Conservation (phyloP, 2,329 filamentous ascomycete species). For the Talaromyces funiculosus region DNA sequence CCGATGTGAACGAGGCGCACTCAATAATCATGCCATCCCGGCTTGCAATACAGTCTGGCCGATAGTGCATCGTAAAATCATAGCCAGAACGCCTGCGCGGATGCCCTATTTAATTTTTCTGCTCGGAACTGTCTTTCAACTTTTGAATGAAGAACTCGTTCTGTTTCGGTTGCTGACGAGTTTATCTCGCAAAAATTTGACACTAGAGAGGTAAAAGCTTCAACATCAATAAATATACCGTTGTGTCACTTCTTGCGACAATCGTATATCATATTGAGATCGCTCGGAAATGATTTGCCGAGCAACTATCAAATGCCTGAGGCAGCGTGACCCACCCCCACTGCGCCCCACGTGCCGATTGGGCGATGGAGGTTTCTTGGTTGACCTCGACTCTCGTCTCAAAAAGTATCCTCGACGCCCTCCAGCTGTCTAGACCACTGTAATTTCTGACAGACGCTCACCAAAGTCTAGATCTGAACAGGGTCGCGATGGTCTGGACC, state of each 20-base stretch:
- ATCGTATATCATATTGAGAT: not conserved
- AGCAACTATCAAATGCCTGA: not conserved
- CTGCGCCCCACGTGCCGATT: constrained; percentile 10
- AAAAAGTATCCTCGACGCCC: no score
- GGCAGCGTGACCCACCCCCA: no score
- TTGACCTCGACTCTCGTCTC: not conserved
- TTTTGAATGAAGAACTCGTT: not conserved
- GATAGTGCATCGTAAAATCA: no score
- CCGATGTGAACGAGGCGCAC: not conserved
- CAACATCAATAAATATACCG: not conserved
- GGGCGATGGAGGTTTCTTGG: not conserved
- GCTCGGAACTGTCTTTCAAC: not conserved
- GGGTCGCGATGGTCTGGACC: not conserved
- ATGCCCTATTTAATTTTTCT: not conserved
- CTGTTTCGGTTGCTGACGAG: not conserved
- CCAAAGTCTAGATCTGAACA: not conserved
- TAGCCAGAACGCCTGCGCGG: not conserved
- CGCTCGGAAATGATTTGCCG: no score
- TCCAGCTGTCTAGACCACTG: not conserved
- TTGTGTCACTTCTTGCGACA: not conserved
- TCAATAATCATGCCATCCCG: not conserved
- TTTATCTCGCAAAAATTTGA: not conserved
- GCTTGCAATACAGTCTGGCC: not conserved
- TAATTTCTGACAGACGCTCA: not conserved
- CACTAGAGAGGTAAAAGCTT: not conserved